These are phyloP conservation scores for Pharus latifolius DNA, from an alignment of 176 grass and related monocot species.

Conservation along the genomic window DNA sequence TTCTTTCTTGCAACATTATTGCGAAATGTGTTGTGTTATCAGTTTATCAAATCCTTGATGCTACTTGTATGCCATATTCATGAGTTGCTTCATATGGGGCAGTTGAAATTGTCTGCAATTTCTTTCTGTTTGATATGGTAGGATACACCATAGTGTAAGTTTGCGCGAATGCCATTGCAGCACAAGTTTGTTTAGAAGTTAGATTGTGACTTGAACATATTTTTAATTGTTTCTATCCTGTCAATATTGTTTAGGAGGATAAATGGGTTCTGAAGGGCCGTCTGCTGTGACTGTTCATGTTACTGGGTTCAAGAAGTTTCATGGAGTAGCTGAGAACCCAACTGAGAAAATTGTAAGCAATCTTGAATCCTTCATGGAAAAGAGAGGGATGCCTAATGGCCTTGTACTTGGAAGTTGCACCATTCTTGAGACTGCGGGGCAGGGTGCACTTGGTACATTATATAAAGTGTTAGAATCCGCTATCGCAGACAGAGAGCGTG, in stretches of 20 bases:
- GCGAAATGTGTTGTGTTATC: background rate
- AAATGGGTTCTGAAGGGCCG: conserved; percentile 96
- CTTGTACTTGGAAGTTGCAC: conserved; percentile 75
- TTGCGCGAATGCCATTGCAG: no score
- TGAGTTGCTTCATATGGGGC: background rate
- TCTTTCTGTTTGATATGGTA: background rate
- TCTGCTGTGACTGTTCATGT: conserved; percentile 74
- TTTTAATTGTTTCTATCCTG: no score
- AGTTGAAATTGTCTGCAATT: conserved; percentile 3
- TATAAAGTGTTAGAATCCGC: conserved; percentile 61
- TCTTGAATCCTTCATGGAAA: conserved; percentile 67
- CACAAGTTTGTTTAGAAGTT: no score
- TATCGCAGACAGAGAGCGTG: conserved; percentile 30
- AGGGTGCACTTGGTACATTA: conserved; percentile 59
- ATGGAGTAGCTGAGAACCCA: conserved; percentile 90
- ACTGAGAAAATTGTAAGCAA: conserved; percentile 78
- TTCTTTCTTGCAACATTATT: no score
- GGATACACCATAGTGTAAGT: no score
- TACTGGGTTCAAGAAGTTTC: conserved; percentile 98
- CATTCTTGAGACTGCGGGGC: conserved; percentile 79
- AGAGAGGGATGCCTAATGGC: conserved; percentile 73
- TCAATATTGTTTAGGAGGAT: background rate
- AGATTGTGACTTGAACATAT: no score
- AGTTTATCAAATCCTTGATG: background rate
- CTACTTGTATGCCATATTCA: no score